phyloP scores from a whole-genome alignment of 495 filamentous ascomycete genomes.

The Beverwykella pulmonaria region DNA sequence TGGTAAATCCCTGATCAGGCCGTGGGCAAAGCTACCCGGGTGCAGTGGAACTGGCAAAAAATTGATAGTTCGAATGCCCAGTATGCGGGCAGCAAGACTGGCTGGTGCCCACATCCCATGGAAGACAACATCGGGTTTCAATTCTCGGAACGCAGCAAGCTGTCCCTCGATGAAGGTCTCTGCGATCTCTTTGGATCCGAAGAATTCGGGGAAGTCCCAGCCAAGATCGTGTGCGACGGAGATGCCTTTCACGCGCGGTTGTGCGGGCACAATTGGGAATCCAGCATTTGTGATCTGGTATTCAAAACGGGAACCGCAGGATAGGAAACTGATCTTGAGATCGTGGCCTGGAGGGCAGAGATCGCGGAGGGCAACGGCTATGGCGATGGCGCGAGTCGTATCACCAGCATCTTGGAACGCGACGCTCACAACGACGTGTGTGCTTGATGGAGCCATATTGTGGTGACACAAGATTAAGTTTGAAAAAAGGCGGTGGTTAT shows the following conservation, averaged over 20 bases:
- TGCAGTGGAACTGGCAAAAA: conserved; percentile 29
- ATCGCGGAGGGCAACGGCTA: conserved; percentile 23
- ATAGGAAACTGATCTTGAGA: conserved; percentile 27
- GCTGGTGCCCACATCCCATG: conserved; percentile 36
- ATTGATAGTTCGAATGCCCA: conserved; percentile 30
- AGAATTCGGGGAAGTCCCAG: conserved; percentile 34
- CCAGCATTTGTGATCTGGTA: conserved; percentile 27
- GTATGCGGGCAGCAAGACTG: conserved; percentile 19
- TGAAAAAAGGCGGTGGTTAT: not conserved
- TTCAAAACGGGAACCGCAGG: conserved; percentile 24
- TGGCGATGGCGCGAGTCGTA: conserved; percentile 29
- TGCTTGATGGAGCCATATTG: conserved; percentile 14
- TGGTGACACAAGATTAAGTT: not conserved
- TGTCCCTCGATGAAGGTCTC: conserved; percentile 31
- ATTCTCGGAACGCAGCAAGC: conserved; percentile 15
- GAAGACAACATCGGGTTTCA: conserved; percentile 30
- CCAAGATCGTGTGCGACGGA: conserved; percentile 28
- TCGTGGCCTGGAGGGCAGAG: conserved; percentile 17
- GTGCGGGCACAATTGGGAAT: conserved; percentile 17
- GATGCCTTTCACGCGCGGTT: conserved; percentile 28
- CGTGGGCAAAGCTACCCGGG: conserved; percentile 18
- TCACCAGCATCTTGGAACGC: conserved; percentile 32
- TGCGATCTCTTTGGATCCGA: conserved; percentile 31
- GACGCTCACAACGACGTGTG: conserved; percentile 24
- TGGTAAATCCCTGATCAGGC: conserved; percentile 29